Evolutionary conservation across 192 early-diverging fungal genomes (phyloP), one percentile per base, ranked within the genome.

Genomic region (Coemansia sp.): DNA sequence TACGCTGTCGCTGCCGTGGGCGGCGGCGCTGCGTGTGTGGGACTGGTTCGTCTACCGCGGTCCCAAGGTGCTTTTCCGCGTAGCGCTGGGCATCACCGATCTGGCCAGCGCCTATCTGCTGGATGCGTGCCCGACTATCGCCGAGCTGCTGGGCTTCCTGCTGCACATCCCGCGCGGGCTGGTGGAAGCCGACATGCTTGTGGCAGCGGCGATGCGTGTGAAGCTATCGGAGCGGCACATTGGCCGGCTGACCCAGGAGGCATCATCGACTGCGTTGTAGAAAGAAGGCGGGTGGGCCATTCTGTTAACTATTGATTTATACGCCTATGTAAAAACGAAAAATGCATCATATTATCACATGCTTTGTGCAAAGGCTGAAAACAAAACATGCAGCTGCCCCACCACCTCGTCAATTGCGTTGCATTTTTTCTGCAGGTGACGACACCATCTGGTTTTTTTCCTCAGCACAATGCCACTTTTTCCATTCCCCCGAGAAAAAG

Each of bases 1-100:
- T 64, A 97, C 94, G 5, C 84, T 91, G 81, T 81, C 90, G 16
- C 75, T 97, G 43, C 95, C 95, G 18, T 98, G 96, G 96, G 77
- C 86, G 4, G 87, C 93, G 3, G 93, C 92, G 2, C 78, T 98
- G 43, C 81, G 94, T 15, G 88, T 98, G 34, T 97, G 95, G 95
- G 96, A 98, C 81, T 90, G 94, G 75, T 93, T 98, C 60, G 87
- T 91, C 59, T 91, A 85, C 70, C 60, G 76, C 81, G 91, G 93
- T 0, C 83, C 89, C 55, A 97, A 98, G 67, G 87, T 90, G 6
- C 85, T 96, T 53, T 95, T 94, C 74, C 78, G 94, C 24, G 85
- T 91, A 18, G 91, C 92, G 0, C 70, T 98, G 35, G 93, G 87
- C 5, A 92, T 98, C 48, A 58, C 94, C 20, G 85, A 85, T 16